These are phyloP conservation scores for Ramaria sp. DNA, from an alignment of 768 basidiomycete species.

Conservation along the genomic window DNA sequence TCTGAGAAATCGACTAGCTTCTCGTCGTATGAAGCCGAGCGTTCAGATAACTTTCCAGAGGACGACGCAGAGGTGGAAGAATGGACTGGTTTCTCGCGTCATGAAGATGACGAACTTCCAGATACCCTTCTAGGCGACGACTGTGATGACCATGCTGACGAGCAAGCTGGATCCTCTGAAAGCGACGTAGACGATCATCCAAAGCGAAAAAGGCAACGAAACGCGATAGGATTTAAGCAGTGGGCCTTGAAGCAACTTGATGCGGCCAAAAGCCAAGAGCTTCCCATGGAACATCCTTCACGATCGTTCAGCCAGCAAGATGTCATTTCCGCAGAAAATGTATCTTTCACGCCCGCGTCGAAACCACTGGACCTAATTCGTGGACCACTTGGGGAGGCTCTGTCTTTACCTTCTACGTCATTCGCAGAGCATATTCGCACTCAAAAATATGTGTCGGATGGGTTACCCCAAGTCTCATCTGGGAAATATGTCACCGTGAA, in stretches of 20 bases:
- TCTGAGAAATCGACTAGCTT: background rate
- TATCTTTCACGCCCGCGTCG: conserved; percentile 7
- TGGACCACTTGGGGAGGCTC: conserved; percentile 72
- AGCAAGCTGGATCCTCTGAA: conserved; percentile 5
- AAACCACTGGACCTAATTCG: conserved; percentile 34
- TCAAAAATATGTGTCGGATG: conserved; percentile 5
- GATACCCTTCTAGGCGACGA: conserved; percentile 17
- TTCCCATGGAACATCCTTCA: conserved; percentile 16
- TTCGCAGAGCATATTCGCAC: conserved; percentile 42
- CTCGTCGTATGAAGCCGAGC: too few species aligned
- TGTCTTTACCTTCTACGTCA: conserved; percentile 55
- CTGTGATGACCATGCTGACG: conserved; percentile 11
- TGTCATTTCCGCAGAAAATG: background rate
- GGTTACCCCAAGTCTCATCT: conserved; percentile 6
- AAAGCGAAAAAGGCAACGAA: conserved; percentile 16
- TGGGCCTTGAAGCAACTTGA: conserved; percentile 82
- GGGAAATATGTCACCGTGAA: conserved; percentile 42
- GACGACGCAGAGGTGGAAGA: conserved; percentile 14
- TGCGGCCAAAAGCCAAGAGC: conserved; percentile 31
- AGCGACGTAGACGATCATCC: conserved; percentile 8
- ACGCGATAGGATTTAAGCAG: conserved; percentile 57
- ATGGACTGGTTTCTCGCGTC: background rate
- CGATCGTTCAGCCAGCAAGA: conserved; percentile 9
- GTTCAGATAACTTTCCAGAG: too few species aligned
- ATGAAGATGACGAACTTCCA: conserved; percentile 9